Percentiles rank a stretch among this genome's conserved stretches.
Evolutionary conservation across 2,329 filamentous ascomycete genomes (phyloP).

Genomic region (Claviceps sp.): DNA sequence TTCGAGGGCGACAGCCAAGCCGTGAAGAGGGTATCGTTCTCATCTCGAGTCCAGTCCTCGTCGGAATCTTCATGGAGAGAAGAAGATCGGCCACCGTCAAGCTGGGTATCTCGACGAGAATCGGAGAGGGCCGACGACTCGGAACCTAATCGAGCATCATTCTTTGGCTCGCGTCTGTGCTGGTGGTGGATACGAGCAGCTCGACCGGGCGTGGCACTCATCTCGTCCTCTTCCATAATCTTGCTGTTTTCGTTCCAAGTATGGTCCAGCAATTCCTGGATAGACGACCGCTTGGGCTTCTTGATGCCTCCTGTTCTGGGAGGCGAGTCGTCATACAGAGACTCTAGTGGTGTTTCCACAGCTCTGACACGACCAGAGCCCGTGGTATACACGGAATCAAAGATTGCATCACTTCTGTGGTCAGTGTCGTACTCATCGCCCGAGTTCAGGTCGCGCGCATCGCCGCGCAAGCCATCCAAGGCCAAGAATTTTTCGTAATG

Average conservation of each 20-base stretch:
- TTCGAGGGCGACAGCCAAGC: slow-evolving; percentile 43
- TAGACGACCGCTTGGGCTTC: slow-evolving; percentile 42
- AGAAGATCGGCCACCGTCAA: slow-evolving; percentile 37
- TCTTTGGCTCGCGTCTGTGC: not conserved
- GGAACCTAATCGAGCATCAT: slow-evolving; percentile 1
- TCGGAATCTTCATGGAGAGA: slow-evolving; percentile 51
- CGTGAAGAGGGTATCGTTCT: slow-evolving; percentile 38
- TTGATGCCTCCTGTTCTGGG: slow-evolving; percentile 40
- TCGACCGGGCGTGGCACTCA: slow-evolving; percentile 36
- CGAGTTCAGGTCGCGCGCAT: slow-evolving; percentile 49
- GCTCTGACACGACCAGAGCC: slow-evolving; percentile 53
- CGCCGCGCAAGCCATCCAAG: slow-evolving; percentile 56
- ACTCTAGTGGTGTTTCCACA: slow-evolving; percentile 59
- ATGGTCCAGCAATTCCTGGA: slow-evolving; percentile 43
- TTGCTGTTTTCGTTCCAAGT: slow-evolving; percentile 41
- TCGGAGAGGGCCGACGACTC: not conserved
- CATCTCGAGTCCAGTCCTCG: slow-evolving; percentile 46
- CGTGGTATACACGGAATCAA: slow-evolving; percentile 61
- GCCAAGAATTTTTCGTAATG: slow-evolving; percentile 36
- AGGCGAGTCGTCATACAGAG: slow-evolving; percentile 70
- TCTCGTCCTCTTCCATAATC: slow-evolving; percentile 52
- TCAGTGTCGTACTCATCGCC: slow-evolving; percentile 69
- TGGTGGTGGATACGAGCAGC: slow-evolving; percentile 13
- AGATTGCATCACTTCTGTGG: slow-evolving; percentile 63
- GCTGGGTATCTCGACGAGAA: slow-evolving; percentile 2